A percentile compares a stretch with the other conserved stretches of the same genome.
These are phyloP conservation scores for Byssoonygena ceratinophila DNA, from an alignment of 2,329 filamentous ascomycete genomes.

Conservation along the genomic window DNA sequence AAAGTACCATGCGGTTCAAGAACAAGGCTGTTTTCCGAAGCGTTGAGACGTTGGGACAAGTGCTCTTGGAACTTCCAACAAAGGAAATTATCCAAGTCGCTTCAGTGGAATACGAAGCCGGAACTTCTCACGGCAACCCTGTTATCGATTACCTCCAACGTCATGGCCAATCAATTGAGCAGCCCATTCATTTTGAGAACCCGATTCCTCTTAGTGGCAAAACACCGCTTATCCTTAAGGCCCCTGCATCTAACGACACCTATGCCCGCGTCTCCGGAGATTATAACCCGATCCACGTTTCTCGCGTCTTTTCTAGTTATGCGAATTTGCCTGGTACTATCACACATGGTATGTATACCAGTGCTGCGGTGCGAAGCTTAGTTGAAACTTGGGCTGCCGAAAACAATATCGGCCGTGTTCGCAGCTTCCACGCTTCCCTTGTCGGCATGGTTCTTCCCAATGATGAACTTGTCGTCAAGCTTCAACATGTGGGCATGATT, in stretches of 20 bases:
- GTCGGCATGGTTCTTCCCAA: slow-evolving; percentile 99
- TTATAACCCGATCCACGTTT: slow-evolving; percentile 98
- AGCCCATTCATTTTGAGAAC: slow-evolving; percentile 95
- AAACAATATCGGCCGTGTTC: slow-evolving; percentile 93
- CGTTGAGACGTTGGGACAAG: slow-evolving; percentile 84
- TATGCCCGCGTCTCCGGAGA: slow-evolving; percentile 96
- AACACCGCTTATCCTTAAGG: slow-evolving; percentile 75
- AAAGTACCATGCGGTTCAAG: slow-evolving; percentile 87
- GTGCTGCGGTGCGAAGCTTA: slow-evolving; percentile 85
- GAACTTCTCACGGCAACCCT: slow-evolving; percentile 85
- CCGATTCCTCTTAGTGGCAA: slow-evolving; percentile 90
- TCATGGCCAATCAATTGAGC: slow-evolving; percentile 83
- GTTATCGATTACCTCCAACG: slow-evolving; percentile 93
- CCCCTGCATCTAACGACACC: slow-evolving; percentile 91
- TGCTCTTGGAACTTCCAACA: slow-evolving; percentile 84
- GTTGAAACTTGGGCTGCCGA: slow-evolving; percentile 99
- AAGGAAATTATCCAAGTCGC: slow-evolving; percentile 97
- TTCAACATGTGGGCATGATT: slow-evolving; percentile 96
- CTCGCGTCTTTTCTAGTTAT: slow-evolving; percentile 89
- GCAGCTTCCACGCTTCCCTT: slow-evolving; percentile 91
- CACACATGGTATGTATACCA: slow-evolving; percentile 99
- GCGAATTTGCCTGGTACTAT: slow-evolving; percentile 94
- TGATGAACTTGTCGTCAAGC: slow-evolving; percentile 85
- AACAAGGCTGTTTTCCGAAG: slow-evolving; percentile 84
- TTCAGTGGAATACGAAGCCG: slow-evolving; percentile 91